Evolutionary conservation across 371 early-diverging fungal genomes (phyloP).

Genomic region (Mucor saturninus): DNA sequence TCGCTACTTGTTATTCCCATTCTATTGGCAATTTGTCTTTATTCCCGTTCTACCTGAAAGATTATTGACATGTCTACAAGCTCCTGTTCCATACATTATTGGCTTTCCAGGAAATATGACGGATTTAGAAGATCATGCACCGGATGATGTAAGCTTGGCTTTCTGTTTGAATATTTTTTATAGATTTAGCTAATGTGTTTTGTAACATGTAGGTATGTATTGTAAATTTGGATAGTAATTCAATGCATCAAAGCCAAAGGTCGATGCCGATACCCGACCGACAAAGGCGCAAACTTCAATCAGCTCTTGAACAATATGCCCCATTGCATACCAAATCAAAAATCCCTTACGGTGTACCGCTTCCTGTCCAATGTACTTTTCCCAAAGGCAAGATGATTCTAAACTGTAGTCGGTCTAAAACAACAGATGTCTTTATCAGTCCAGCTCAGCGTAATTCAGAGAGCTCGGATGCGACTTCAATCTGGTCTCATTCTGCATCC

Average conservation of each 20-base stretch:
- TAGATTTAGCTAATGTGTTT: constrained; percentile 1
- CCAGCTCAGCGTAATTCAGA: constrained; percentile 38
- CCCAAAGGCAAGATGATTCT: constrained; percentile 63
- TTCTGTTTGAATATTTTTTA: not conserved
- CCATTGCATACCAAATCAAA: constrained; percentile 47
- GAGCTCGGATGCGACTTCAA: constrained; percentile 33
- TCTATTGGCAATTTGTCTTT: constrained; percentile 83
- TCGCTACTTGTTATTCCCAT: constrained; percentile 73
- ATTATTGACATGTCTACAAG: constrained; percentile 76
- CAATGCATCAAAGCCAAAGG: constrained; percentile 49
- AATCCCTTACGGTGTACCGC: constrained; percentile 58
- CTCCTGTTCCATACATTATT: constrained; percentile 84
- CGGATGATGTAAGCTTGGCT: constrained; percentile 64
- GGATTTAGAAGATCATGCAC: constrained; percentile 62
- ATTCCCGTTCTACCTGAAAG: constrained; percentile 79
- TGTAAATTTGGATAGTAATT: constrained; percentile 64
- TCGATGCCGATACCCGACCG: constrained; percentile 54
- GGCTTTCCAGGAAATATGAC: constrained; percentile 67
- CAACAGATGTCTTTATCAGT: constrained; percentile 36
- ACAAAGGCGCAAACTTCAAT: constrained; percentile 59
- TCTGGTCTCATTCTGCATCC: constrained; percentile 39
- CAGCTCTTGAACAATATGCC: constrained; percentile 59
- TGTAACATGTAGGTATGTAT: constrained; percentile 50
- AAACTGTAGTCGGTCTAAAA: constrained; percentile 51
- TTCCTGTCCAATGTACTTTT: constrained; percentile 59